Evolutionary conservation across 306 rosid genomes (phyloP).

Genomic region (Begonia peltatifolia): DNA sequence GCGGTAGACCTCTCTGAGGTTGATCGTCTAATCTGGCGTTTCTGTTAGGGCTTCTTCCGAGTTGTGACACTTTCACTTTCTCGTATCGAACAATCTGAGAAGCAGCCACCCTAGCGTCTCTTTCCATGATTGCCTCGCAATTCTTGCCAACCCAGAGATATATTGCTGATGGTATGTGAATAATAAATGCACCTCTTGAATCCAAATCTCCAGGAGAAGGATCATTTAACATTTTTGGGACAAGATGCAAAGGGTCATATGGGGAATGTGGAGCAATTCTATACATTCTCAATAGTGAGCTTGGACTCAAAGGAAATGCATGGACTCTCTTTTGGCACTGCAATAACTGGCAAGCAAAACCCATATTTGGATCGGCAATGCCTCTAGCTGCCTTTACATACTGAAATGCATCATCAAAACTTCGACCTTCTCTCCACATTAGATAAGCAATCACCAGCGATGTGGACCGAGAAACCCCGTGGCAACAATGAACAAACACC

Average conservation of each 20-base stretch:
- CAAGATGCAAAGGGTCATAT: conserved; percentile 94
- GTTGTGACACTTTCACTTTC: too few species aligned
- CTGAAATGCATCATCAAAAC: conserved; percentile 98
- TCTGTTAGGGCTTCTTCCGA: too few species aligned
- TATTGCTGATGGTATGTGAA: conserved; percentile 65
- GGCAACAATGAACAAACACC: conserved; percentile 98
- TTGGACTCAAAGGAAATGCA: conserved; percentile 97
- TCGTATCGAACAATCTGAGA: conserved; percentile 93
- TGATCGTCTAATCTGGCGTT: too few species aligned
- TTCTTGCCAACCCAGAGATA: conserved; percentile 90
- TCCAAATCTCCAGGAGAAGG: conserved; percentile 66
- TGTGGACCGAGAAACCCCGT: conserved; percentile 96
- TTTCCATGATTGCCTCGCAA: conserved; percentile 84
- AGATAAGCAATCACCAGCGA: conserved; percentile 93
- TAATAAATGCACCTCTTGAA: conserved; percentile 88
- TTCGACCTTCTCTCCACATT: conserved; percentile 99
- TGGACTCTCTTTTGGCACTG: conserved; percentile 99
- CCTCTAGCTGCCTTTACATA: conserved; percentile 98
- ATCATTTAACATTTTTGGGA: conserved; percentile 82
- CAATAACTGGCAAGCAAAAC: conserved; percentile 91
- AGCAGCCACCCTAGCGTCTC: conserved; percentile 92
- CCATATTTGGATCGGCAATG: conserved; percentile 98
- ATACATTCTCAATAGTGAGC: conserved; percentile 86
- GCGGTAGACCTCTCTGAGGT: too few species aligned
- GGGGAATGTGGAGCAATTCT: conserved; percentile 92